Base-by-base conservation (phyloP, 2,329 filamentous ascomycete genomes). In the Fusarium tupiense region DNA sequence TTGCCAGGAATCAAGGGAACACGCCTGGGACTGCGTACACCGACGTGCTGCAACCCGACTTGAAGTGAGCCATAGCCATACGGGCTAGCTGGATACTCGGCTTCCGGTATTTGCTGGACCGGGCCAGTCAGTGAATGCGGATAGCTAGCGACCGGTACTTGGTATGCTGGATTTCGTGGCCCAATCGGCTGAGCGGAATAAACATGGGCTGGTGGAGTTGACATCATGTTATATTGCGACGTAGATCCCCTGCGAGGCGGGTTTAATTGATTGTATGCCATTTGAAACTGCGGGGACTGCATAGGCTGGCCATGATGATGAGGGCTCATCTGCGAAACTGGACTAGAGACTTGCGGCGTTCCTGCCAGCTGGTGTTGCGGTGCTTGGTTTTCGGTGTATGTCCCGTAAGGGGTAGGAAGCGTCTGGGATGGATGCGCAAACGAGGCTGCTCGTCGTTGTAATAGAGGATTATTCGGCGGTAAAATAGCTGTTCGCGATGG, bases 1-100 rank as follows among this genome's bases (percentile, higher is more conserved):
- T 62, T 58, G 14, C 64, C 50, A 4, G 69, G 67, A 11, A 64
- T 64, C n/a, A 56, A 40, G 11, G 83, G 79, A n/a, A 83, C 76
- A 56, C 87, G 83, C 44, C 79, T 82, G 6, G 88, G 88, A 69
- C 88, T 90, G 26, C 86, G 83, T 20, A 85, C 74, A 38, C 82
- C 77, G n/a, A 83, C 81, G 64, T 88, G 83, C 59, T 89, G 87
- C 20, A 89, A 80, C 10, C 86, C 81, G 67, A 81, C 82, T 46
- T 82, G 73, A 19, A 88, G 54, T 5, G 87, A 84, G 54, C 80
- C 82, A 52, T 76, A 79, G 11, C 87, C 85, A 41, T 84, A 81
- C 1, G 83, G 81, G 44, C 81, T 83, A 41, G 81, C 77, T 1
- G 88, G 85, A 71, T 83, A 82, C 11, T 88, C 84, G 20, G 75